These are phyloP conservation scores for Aspergillus fumigatus DNA, from an alignment of 2,329 filamentous ascomycete genomes.

Conservation along the genomic window DNA sequence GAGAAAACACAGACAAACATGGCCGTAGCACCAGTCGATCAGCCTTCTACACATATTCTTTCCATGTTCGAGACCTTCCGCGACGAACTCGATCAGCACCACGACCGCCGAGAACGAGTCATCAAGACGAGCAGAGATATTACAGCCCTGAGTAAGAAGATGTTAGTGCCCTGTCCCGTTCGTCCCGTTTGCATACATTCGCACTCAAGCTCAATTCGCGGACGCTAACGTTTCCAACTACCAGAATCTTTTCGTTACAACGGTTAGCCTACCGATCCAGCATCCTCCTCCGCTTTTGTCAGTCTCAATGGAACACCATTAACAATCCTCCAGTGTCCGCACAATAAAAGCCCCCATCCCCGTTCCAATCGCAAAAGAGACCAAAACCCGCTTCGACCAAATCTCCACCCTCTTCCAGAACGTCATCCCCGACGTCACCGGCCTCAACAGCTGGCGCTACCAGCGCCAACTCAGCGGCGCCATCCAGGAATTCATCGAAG, in stretches of 20 bases:
- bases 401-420: slow-evolving; percentile 65
- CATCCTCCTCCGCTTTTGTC: neutral
- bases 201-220: neutral
- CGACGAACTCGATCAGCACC: slow-evolving; percentile 85
- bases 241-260: slow-evolving; percentile 78
- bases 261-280: slow-evolving; percentile 47
- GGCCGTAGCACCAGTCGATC: slow-evolving; percentile 9
- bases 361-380: slow-evolving; percentile 63
- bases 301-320: neutral
- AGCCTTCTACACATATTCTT: slow-evolving; percentile 42
- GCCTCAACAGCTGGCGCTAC: slow-evolving; percentile 80
- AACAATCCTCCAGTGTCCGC: slow-evolving; percentile 31
- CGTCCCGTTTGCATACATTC: neutral
- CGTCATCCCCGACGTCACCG: slow-evolving; percentile 69
- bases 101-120: slow-evolving; percentile 84
- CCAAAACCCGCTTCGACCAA: slow-evolving; percentile 62
- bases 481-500: slow-evolving; percentile 92
- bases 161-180: slow-evolving; percentile 52
- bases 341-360: slow-evolving; percentile 52
- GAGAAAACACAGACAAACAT: slow-evolving; percentile 7
- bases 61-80: slow-evolving; percentile 83
- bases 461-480: slow-evolving; percentile 69
- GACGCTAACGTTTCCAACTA: slow-evolving; percentile 2
- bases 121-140: slow-evolving; percentile 91
- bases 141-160: slow-evolving; percentile 93